Evolutionary conservation across 768 basidiomycete species (phyloP), one percentile per base, ranked within the genome.

Genomic region (Lactifluus rugatus): DNA sequence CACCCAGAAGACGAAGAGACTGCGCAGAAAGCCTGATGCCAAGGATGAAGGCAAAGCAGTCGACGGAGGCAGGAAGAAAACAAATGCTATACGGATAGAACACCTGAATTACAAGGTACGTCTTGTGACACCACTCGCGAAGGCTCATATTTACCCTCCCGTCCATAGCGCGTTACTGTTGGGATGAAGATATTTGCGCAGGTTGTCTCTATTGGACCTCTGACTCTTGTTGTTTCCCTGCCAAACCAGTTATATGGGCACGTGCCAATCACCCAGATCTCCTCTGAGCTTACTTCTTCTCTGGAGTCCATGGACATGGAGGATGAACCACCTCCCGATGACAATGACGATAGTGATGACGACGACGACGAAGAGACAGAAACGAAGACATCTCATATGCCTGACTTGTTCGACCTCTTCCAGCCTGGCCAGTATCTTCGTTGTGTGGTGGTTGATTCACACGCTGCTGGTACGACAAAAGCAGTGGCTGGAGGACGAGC

Each of bases 221-320:
- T 99, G 36, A 87, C 91, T 46, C 79, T 99, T 58, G 80, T 98
- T 57, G 76, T 98, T 28, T 97, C 95, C 17, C 78, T 99, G n/a
- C 95, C 96, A 17, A 90, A 94, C 66, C 94, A 97, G 72, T 82
- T 99, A 39, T 81, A 89, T 64, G 96, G 82, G 9, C 93, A 99
- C 71, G 78, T 98, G 34, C 94, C 95, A 23, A 91, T 99, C 62
- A 98, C 94, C 41, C 85, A 93, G 70, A 80, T 98, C 57, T 89
- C 93, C 14, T 72, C 80, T 32, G 85, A 89, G 66, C 77, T 93
- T 58, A 97, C 93, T 8, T 64, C 71, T 28, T 74, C 79, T 19
- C 76, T 98, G 28, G 87, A 90, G 67, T 75, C 77, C 32, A 77
- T 79, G 62, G 82, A 78, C 51, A 75, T 73, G 41, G 78, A 74